phyloP scores from a whole-genome alignment of 176 grass and related monocot species.

The Aegilops tauschii region DNA sequence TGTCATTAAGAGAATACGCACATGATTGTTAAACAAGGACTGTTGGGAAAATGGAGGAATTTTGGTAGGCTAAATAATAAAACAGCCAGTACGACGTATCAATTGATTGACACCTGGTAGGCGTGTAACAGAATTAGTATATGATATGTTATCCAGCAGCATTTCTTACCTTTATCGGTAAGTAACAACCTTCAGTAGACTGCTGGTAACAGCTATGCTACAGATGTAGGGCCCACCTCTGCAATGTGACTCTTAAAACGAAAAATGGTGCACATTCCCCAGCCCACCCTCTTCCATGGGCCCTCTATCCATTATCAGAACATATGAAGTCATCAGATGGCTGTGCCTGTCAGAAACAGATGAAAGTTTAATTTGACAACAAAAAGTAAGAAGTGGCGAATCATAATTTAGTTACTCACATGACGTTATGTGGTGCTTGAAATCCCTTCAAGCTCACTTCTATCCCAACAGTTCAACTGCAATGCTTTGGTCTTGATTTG shows the following conservation, averaged over 20 bases:
- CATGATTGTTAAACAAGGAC: neutral
- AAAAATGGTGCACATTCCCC: neutral
- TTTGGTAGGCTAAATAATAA: neutral
- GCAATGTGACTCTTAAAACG: neutral
- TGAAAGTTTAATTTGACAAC: neutral
- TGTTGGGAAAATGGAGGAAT: neutral
- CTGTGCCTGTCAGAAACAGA: neutral
- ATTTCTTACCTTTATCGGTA: neutral
- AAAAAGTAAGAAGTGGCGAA: neutral
- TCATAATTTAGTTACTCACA: neutral
- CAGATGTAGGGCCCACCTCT: neutral
- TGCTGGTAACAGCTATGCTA: neutral
- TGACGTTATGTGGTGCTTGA: conserved; percentile 20
- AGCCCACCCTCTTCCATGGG: neutral
- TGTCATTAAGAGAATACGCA: neutral
- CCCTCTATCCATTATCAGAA: neutral
- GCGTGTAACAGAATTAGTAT: neutral
- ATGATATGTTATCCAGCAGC: neutral
- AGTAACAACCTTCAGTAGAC: neutral
- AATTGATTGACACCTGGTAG: neutral
- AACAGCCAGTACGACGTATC: no score
- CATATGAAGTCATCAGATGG: neutral
- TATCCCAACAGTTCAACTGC: conserved; percentile 44
- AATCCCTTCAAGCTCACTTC: conserved; percentile 35
- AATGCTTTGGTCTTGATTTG: conserved; percentile 51